These are phyloP conservation scores for Metschnikowia kofuensis DNA, from an alignment of 805 yeast species.

Conservation along the genomic window DNA sequence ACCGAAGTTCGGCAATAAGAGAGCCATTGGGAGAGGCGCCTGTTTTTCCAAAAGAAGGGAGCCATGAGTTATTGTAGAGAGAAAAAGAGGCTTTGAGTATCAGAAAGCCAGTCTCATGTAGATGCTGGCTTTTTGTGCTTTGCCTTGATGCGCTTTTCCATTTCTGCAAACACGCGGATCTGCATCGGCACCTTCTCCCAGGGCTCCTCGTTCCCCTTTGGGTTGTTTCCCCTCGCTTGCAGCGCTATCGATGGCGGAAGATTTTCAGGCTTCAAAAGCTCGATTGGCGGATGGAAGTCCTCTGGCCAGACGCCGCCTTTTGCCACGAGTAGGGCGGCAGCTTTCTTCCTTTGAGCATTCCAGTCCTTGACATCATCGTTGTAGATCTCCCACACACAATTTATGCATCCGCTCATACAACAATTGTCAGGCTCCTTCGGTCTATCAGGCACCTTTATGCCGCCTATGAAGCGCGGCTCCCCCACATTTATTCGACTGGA, in stretches of 20 bases:
- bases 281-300: slow-evolving; percentile 40
- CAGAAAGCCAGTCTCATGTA: neutral
- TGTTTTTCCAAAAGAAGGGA: too few relatives aligned
- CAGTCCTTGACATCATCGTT: slow-evolving; percentile 86
- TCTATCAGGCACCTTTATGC: slow-evolving; percentile 74
- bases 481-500: slow-evolving; percentile 37
- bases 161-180: slow-evolving; percentile 77
- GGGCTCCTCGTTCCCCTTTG: slow-evolving; percentile 19
- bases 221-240: slow-evolving; percentile 8
- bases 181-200: slow-evolving; percentile 65
- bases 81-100: too few relatives aligned
- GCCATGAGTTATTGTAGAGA: too few relatives aligned
- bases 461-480: slow-evolving; percentile 43
- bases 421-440: slow-evolving; percentile 94
- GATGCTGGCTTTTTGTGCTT: slow-evolving; percentile 20
- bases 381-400: slow-evolving; percentile 94
- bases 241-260: slow-evolving; percentile 33
- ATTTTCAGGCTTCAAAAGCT: slow-evolving; percentile 28
- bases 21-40: too few relatives aligned
- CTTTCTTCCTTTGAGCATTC: slow-evolving; percentile 58
- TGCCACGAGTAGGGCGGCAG: slow-evolving; percentile 41
- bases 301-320: slow-evolving; percentile 46
- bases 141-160: slow-evolving; percentile 63
- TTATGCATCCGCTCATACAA: slow-evolving; percentile 95
- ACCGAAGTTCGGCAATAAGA: too few relatives aligned